Conservation (phyloP, 768 basidiomycete genomes). For the Favolaschia claudopus region DNA sequence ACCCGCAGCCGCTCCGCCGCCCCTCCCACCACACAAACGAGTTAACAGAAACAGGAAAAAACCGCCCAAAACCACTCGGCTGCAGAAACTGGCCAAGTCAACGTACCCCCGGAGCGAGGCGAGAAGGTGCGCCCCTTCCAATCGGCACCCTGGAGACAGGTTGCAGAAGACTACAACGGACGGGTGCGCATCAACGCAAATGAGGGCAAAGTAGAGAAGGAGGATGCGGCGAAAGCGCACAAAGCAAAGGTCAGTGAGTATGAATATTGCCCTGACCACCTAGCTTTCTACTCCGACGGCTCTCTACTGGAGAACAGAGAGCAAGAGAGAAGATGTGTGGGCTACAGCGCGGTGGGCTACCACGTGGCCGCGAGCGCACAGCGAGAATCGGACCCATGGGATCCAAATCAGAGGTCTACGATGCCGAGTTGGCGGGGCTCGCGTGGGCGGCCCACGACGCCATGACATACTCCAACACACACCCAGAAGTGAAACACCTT, state of each 20-base stretch:
- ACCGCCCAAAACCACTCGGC: not conserved
- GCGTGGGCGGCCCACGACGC: not conserved
- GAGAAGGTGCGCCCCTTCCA: constrained; percentile 4
- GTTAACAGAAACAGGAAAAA: not conserved
- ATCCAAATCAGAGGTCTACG: not conserved
- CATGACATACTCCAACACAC: not conserved
- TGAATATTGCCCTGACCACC: too few relatives aligned
- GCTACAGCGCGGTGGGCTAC: too few relatives aligned
- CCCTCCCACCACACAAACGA: not conserved
- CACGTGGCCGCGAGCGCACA: too few relatives aligned
- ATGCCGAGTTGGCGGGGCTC: not conserved
- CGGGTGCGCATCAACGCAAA: too few relatives aligned
- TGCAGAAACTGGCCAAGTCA: not conserved
- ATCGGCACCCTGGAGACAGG: not conserved
- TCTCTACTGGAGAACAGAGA: too few relatives aligned
- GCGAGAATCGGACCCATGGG: too few relatives aligned
- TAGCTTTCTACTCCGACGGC: too few relatives aligned
- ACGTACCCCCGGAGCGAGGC: constrained; percentile 1
- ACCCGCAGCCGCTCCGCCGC: constrained; percentile 14
- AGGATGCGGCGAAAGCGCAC: too few relatives aligned
- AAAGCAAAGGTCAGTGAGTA: too few relatives aligned
- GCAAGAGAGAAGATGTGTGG: too few relatives aligned
- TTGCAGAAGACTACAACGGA: too few relatives aligned
- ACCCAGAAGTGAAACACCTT: not conserved
- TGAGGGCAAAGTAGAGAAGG: too few relatives aligned